phyloP scores from a whole-genome alignment of 2,329 filamentous ascomycete species.

The Paecilomyces dactylethromorphus region DNA sequence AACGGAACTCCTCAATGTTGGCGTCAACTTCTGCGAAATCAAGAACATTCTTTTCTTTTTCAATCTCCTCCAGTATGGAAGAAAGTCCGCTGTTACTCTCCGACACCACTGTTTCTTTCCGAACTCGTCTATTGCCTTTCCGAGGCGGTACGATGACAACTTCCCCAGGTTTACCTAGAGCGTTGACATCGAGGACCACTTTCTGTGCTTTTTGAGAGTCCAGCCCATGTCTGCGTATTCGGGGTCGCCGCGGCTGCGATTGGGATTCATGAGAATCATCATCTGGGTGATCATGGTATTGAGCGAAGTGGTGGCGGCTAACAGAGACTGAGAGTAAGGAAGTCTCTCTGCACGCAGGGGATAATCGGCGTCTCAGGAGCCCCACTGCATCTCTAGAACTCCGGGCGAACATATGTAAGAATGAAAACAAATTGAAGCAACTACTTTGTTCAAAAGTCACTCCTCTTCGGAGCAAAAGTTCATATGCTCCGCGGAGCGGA shows the following conservation, averaged over 20 bases:
- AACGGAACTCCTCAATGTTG: constrained; percentile 22
- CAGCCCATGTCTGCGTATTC: constrained; percentile 4
- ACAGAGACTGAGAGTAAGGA: neutral
- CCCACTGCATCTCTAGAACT: neutral
- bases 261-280: neutral
- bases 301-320: neutral
- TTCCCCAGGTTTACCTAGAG: constrained; percentile 31
- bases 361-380: neutral
- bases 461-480: neutral
- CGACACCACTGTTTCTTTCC: constrained; percentile 3
- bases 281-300: neutral
- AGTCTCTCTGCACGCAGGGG: neutral
- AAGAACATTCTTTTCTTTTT: constrained; percentile 10
- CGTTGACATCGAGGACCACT: constrained; percentile 22
- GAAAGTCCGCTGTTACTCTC: constrained; percentile 9
- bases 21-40: constrained; percentile 12
- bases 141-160: constrained; percentile 26
- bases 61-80: constrained; percentile 21
- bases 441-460: neutral
- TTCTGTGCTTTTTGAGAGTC: constrained; percentile 3
- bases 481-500: neutral
- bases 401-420: neutral
- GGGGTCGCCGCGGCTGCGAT: neutral
- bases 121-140: constrained; percentile 12
- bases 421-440: neutral